Percentiles rank a stretch among this genome's conserved stretches.
Conservation (phyloP, 805 yeast genomes). For the Monosporozyma siamensis region DNA sequence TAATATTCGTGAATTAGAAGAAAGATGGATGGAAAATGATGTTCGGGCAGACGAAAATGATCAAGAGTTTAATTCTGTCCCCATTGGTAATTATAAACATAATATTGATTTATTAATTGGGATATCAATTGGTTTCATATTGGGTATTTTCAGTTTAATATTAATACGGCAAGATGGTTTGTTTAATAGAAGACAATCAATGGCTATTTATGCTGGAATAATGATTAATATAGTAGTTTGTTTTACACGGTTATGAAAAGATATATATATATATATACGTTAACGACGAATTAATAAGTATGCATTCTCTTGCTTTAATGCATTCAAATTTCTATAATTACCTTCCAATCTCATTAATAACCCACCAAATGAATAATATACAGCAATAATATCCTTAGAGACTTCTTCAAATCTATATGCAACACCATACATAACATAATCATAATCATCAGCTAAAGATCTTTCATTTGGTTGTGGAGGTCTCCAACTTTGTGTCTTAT, state of each 20-base stretch:
- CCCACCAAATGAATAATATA: constrained; percentile 94
- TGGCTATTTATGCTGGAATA: constrained; percentile 66
- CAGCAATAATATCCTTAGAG: constrained; percentile 57
- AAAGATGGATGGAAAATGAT: constrained; percentile 79
- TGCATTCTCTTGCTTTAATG: constrained; percentile 88
- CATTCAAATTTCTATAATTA: constrained; percentile 77
- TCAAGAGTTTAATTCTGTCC: constrained; percentile 34
- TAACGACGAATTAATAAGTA: constrained; percentile 74
- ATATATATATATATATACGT: constrained; percentile 2
- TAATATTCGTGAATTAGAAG: constrained; percentile 62
- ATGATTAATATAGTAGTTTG: constrained; percentile 62
- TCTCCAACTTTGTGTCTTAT: constrained; percentile 34
- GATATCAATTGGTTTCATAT: constrained; percentile 58
- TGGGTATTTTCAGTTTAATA: constrained; percentile 66
- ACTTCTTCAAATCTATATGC: constrained; percentile 94
- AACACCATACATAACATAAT: constrained; percentile 96
- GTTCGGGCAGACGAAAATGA: constrained; percentile 45
- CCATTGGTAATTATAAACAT: constrained; percentile 34
- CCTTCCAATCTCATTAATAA: constrained; percentile 90
- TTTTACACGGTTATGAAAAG: constrained; percentile 19
- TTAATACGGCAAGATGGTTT: constrained; percentile 50
- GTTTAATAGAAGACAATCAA: constrained; percentile 52
- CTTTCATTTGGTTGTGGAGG: constrained; percentile 72
- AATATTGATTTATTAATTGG: constrained; percentile 67
- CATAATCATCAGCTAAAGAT: constrained; percentile 91